Evolutionary conservation across 2,329 filamentous ascomycete species (phyloP).

Genomic region (Fusarium domesticum): DNA sequence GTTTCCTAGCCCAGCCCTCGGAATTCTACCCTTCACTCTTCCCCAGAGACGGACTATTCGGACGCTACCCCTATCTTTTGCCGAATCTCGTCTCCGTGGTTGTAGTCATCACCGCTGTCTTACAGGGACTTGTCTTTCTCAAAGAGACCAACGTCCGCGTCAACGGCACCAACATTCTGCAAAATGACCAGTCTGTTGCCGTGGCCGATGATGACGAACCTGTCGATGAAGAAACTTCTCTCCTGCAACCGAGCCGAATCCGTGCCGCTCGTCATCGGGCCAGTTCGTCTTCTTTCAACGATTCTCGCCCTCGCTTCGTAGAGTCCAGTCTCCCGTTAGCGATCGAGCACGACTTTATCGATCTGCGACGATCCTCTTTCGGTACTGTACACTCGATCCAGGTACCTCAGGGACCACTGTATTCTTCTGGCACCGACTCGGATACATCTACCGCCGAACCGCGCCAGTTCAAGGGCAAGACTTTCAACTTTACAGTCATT

Average conservation of each 20-base stretch:
- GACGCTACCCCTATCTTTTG: slow-evolving; percentile 60
- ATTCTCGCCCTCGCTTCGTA: slow-evolving; percentile 18
- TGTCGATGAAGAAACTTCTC: slow-evolving; percentile 15
- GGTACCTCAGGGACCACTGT: slow-evolving; percentile 27
- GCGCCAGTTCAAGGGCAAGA: slow-evolving; percentile 18
- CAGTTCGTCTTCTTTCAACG: slow-evolving; percentile 15
- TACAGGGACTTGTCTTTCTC: slow-evolving; percentile 63
- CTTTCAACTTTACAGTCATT: slow-evolving; percentile 37
- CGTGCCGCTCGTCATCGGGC: slow-evolving; percentile 14
- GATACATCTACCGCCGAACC: slow-evolving; percentile 1
- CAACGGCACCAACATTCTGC: slow-evolving; percentile 7
- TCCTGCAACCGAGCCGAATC: slow-evolving; percentile 16
- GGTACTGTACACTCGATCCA: slow-evolving; percentile 42
- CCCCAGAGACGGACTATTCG: slow-evolving; percentile 42
- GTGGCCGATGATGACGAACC: slow-evolving; percentile 23
- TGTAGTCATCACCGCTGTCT: slow-evolving; percentile 62
- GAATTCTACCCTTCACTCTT: slow-evolving; percentile 67
- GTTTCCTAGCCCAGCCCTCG: slow-evolving; percentile 63
- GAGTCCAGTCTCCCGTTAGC: slow-evolving; percentile 23
- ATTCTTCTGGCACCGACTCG: slow-evolving; percentile 19
- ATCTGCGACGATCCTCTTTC: slow-evolving; percentile 36
- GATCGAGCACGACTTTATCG: slow-evolving; percentile 22
- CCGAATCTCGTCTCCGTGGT: slow-evolving; percentile 53
- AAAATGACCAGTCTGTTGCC: slow-evolving; percentile 9
- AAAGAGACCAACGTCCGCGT: slow-evolving; percentile 38